phyloP scores from a whole-genome alignment of 306 rosid species.

The Abrus pulchellus region DNA sequence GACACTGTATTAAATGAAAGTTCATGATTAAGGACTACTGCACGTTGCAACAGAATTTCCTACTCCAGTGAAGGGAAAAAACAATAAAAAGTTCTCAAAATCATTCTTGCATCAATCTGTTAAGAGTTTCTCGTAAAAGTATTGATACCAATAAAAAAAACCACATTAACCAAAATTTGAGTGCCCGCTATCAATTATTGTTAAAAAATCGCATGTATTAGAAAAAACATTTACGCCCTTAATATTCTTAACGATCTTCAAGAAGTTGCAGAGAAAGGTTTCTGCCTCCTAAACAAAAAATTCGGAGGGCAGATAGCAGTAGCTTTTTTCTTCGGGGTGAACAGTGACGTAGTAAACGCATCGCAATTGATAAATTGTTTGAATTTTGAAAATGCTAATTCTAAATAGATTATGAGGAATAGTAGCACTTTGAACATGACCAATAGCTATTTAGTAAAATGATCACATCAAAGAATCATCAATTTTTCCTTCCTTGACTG shows the following conservation, averaged over 20 bases:
- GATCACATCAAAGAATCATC: conserved; percentile 17
- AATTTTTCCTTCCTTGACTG: conserved; percentile 23
- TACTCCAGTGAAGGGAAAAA: background rate
- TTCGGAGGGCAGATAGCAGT: background rate
- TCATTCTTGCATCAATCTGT: background rate
- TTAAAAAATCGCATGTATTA: background rate
- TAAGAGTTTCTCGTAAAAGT: background rate
- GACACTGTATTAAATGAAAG: background rate
- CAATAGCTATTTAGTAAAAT: conserved; percentile 33
- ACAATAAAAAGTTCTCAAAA: background rate
- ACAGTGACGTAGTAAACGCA: background rate
- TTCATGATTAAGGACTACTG: background rate
- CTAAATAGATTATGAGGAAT: conserved; percentile 13
- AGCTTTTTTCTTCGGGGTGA: background rate
- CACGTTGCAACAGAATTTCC: background rate
- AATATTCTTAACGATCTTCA: background rate
- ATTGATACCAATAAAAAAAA: background rate
- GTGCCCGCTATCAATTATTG: background rate
- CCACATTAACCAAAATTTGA: background rate
- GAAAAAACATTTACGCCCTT: background rate
- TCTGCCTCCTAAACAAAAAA: background rate
- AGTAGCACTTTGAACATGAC: conserved; percentile 42
- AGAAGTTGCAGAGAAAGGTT: background rate
- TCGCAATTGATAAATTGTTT: background rate
- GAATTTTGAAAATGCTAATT: background rate